Evolutionary conservation across 805 yeast species (phyloP), one percentile per base, ranked within the genome.

Genomic region (Barnettozyma sucrosica): DNA sequence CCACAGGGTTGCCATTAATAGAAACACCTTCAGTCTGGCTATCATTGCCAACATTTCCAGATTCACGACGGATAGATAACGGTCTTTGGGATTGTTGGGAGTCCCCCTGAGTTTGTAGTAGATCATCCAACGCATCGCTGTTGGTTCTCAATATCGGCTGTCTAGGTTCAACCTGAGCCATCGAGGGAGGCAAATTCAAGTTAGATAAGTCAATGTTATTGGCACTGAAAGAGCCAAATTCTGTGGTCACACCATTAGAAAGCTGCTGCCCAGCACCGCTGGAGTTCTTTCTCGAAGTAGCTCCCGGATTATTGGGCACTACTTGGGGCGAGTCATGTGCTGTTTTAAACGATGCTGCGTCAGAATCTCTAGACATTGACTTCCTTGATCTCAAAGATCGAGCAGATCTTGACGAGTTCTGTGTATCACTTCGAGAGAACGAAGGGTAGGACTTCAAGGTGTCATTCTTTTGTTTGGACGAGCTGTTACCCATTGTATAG

Each of bases 111-210:
- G 45, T 19, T 24, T 48, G 48, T 33, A 42, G 10, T 7, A 47
- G 38, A 16, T 48, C 57, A 7, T 49, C 56, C 7, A 32, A 44
- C 13, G 59, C 62, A 30, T 57, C 63, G 54, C 70, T 71, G 43
- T 72, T 72, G 52, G 74, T 71, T 54, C 81, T 71, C 55, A 85
- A 71, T 50, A 85, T 85, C 3, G 93, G 90, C 46, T 81, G 80
- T 56, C 79, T 83, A 18, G 93, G 92, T 55, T 76, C 85, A 50
- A 80, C 69, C 52, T 78, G 81, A 32, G 76, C 69, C 89, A 85
- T 81, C 34, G 86, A 79, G 16, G 85, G 80, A 16, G 89, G 88
- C 47, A 81, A 66, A 48, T 67, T 70, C 4, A 63, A 53, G 23
- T 62, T 60, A 5, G 61, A 52, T 26, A 58, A 52, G 43, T 69